phyloP scores from a whole-genome alignment of 331 rosid species.

The Arachis monticola region DNA sequence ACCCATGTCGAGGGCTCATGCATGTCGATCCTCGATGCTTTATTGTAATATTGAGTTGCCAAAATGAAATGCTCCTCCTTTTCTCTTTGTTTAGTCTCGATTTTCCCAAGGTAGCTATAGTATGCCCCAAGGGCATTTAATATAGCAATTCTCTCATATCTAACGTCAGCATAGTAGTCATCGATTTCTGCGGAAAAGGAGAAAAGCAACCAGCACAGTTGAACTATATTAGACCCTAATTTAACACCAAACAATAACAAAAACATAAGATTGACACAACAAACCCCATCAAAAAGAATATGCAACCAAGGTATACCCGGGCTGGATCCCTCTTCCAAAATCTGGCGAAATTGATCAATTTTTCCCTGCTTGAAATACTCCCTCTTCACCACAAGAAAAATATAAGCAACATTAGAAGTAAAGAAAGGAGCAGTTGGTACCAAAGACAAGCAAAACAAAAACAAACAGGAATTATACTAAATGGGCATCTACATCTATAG shows the following conservation, averaged over 20 bases:
- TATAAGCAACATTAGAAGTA: slow-evolving; percentile 6
- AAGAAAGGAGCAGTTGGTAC: slow-evolving; percentile 4
- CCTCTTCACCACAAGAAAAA: slow-evolving; percentile 61
- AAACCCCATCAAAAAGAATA: slow-evolving; percentile 24
- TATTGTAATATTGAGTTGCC: slow-evolving; percentile 97
- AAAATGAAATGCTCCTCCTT: slow-evolving; percentile 96
- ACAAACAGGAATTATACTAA: neutral
- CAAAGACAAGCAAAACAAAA: slow-evolving; percentile 4
- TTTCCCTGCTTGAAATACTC: slow-evolving; percentile 98
- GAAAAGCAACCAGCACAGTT: slow-evolving; percentile 20
- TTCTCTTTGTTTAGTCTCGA: slow-evolving; percentile 96
- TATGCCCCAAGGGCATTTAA: slow-evolving; percentile 96
- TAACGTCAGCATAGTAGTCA: slow-evolving; percentile 95
- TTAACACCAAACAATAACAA: slow-evolving; percentile 12
- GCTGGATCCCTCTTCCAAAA: slow-evolving; percentile 95
- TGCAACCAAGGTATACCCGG: slow-evolving; percentile 62
- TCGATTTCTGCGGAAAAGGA: slow-evolving; percentile 81
- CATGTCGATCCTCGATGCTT: slow-evolving; percentile 95
- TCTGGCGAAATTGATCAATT: slow-evolving; percentile 87
- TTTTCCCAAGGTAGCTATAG: slow-evolving; percentile 96
- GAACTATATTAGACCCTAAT: slow-evolving; percentile 14
- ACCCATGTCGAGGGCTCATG: slow-evolving; percentile 99
- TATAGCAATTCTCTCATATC: slow-evolving; percentile 97
- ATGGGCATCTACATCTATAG: neutral
- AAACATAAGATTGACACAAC: slow-evolving; percentile 27